Evolutionary conservation across 1,284 basidiomycete genomes (phyloP).

Genomic region (Heliocybe sulcata): DNA sequence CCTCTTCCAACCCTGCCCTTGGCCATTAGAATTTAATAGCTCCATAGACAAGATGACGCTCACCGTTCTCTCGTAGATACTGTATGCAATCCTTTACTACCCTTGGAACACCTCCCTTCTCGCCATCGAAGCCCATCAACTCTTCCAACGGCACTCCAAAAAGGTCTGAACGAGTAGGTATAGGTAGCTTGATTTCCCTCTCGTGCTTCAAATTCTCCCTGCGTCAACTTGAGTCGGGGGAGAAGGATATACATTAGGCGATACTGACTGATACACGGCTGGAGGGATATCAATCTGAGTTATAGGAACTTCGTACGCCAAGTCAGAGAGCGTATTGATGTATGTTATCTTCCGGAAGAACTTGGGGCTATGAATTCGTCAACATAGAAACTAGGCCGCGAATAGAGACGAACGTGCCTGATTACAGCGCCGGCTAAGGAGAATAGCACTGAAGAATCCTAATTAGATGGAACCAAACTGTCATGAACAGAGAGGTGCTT

Average conservation of each 20-base stretch:
- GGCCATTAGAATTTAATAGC: conserved; percentile 1
- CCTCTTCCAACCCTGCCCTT: conserved; percentile 53
- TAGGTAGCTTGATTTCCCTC: conserved; percentile 55
- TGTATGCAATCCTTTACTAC: conserved; percentile 74
- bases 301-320: conserved; percentile 69
- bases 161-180: conserved; percentile 46
- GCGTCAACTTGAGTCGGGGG: conserved; percentile 6
- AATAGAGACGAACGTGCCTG: conserved; percentile 34
- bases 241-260: conserved; percentile 9
- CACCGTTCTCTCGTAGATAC: conserved; percentile 58
- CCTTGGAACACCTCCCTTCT: conserved; percentile 71
- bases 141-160: conserved; percentile 78
- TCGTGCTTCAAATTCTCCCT: conserved; percentile 75
- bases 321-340: conserved; percentile 64
- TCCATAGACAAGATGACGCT: conserved; percentile 7
- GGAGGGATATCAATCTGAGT: conserved; percentile 83
- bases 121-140: conserved; percentile 76
- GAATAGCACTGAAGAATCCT: conserved; percentile 57
- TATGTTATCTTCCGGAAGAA: conserved; percentile 79
- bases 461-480: background rate
- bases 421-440: conserved; percentile 81
- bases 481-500: conserved; percentile 12
- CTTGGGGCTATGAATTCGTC: conserved; percentile 51
- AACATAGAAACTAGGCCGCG: background rate
- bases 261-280: conserved; percentile 64